phyloP scores from a whole-genome alignment of 202 grass and related monocot genomes.

The Digitaria exilis region DNA sequence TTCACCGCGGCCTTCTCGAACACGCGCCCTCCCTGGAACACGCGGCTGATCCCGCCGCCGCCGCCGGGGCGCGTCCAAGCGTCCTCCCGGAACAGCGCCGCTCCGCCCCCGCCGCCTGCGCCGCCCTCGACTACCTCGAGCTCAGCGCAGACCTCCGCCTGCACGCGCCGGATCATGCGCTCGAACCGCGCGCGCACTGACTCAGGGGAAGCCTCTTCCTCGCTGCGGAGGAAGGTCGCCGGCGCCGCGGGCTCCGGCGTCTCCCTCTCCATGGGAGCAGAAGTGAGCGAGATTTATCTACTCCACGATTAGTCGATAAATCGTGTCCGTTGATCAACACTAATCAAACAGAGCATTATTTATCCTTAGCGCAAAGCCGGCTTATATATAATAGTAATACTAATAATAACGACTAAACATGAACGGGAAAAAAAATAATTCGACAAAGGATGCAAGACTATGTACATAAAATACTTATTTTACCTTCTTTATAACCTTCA shows the following conservation, averaged over 20 bases:
- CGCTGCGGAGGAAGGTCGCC: conserved; percentile 66
- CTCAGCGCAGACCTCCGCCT: conserved; percentile 69
- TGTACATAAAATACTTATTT: too few species aligned
- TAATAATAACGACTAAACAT: too few species aligned
- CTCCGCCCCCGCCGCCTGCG: neutral
- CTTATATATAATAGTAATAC: neutral
- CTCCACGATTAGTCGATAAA: neutral
- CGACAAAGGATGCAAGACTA: neutral
- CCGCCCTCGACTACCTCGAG: conserved; percentile 56
- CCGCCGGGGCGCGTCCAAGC: conserved; percentile 69
- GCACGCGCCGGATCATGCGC: conserved; percentile 67
- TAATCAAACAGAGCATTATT: neutral
- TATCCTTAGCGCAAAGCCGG: neutral
- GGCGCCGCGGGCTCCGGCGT: conserved; percentile 54
- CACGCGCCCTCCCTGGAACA: conserved; percentile 69
- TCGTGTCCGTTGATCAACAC: neutral
- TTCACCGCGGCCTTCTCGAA: conserved; percentile 64
- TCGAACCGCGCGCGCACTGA: conserved; percentile 56
- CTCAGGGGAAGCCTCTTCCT: conserved; percentile 45
- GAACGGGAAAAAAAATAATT: neutral
- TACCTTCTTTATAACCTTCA: too few species aligned
- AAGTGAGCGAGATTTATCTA: neutral
- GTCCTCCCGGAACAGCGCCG: conserved; percentile 63
- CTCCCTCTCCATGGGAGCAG: conserved; percentile 61
- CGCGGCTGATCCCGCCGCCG: conserved; percentile 75